Evolutionary conservation across 2,329 filamentous ascomycete genomes (phyloP).

Genomic region (Leptographium wingfieldii): DNA sequence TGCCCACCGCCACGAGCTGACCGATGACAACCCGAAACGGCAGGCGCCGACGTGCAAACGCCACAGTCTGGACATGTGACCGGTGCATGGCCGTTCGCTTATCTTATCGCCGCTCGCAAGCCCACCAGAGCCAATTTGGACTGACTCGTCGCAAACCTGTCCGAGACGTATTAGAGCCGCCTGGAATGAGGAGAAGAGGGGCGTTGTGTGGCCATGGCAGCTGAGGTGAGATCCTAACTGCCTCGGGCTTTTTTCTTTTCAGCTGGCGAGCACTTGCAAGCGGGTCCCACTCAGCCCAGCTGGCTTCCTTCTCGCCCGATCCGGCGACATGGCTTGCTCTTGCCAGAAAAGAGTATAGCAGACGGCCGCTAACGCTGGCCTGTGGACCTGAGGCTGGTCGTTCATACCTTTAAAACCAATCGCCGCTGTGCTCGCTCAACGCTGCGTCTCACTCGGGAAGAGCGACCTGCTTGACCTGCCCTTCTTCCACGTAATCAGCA

Average conservation of each 20-base stretch:
- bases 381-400: background rate
- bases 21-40: background rate
- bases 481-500: background rate
- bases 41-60: background rate
- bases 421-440: too few relatives aligned
- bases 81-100: background rate
- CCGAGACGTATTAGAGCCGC: too few relatives aligned
- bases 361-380: background rate
- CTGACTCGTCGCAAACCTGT: background rate
- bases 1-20: background rate
- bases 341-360: background rate
- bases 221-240: background rate
- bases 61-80: background rate
- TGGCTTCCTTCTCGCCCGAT: background rate
- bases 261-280: background rate
- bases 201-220: background rate
- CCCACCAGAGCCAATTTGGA: too few relatives aligned
- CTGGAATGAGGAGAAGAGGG: background rate
- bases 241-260: background rate
- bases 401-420: background rate
- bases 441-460: too few relatives aligned
- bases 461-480: too few relatives aligned
- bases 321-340: background rate
- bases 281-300: background rate
- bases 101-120: background rate